Percentiles rank a stretch among this genome's conserved stretches.
phyloP scores from a whole-genome alignment of 2,329 filamentous ascomycete species.

The Trichoderma afroharzianum region DNA sequence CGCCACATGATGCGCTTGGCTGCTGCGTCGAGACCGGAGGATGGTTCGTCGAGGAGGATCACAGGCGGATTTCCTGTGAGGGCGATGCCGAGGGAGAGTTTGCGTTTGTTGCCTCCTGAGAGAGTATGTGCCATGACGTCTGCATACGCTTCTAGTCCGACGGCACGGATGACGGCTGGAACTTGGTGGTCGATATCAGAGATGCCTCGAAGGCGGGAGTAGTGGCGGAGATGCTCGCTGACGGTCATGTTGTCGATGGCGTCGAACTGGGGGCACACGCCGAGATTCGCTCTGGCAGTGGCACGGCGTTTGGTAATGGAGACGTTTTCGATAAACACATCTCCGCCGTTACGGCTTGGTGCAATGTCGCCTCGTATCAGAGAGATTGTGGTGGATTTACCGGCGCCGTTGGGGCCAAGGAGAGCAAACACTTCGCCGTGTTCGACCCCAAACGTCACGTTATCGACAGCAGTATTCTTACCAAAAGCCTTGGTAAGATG shows the following conservation, averaged over 20 bases:
- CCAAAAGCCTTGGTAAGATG: constrained; percentile 68
- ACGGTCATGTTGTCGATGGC: constrained; percentile 75
- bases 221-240: constrained; percentile 67
- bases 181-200: constrained; percentile 59
- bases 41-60: constrained; percentile 71
- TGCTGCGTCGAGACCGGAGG: constrained; percentile 68
- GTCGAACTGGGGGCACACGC: constrained; percentile 69
- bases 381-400: constrained; percentile 69
- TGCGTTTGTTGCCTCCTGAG: constrained; percentile 74
- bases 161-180: constrained; percentile 58
- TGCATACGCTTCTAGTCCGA: constrained; percentile 61
- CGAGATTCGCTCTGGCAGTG: constrained; percentile 60
- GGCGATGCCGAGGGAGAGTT: constrained; percentile 69
- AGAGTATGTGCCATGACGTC: constrained; percentile 63
- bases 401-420: constrained; percentile 73
- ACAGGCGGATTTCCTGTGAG: constrained; percentile 72
- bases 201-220: constrained; percentile 67
- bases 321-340: constrained; percentile 65
- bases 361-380: constrained; percentile 70
- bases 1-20: constrained; percentile 74
- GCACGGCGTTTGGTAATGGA: constrained; percentile 63
- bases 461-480: constrained; percentile 61
- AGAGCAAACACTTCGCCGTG: constrained; percentile 69
- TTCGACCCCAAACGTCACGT: constrained; percentile 67
- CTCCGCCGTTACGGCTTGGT: constrained; percentile 51